Evolutionary conservation across 192 early-diverging fungal genomes (phyloP).

Genomic region (Podila epigama): DNA sequence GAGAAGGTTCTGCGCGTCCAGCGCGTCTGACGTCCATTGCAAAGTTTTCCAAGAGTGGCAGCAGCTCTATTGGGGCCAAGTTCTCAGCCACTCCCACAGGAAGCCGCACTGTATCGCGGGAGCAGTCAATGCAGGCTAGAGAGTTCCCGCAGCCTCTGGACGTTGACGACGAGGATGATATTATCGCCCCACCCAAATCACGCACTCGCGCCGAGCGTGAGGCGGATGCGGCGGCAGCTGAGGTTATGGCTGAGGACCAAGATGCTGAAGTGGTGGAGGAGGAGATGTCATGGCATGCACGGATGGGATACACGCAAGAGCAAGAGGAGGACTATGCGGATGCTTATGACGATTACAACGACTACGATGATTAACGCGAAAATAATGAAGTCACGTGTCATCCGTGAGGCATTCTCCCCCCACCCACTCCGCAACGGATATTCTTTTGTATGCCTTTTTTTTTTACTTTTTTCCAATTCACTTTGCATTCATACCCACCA

Average conservation of each 20-base stretch:
- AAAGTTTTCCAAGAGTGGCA: constrained; percentile 41
- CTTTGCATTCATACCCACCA: too few relatives aligned
- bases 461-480: too few relatives aligned
- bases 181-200: constrained; percentile 44
- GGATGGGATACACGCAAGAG: constrained; percentile 23
- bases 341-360: constrained; percentile 44
- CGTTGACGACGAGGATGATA: constrained; percentile 55
- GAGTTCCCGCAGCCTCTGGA: constrained; percentile 38
- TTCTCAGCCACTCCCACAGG: constrained; percentile 36
- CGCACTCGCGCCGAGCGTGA: constrained; percentile 31
- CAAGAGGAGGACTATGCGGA: constrained; percentile 31
- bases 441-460: too few relatives aligned
- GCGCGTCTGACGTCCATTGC: constrained; percentile 55
- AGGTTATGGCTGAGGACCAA: constrained; percentile 35
- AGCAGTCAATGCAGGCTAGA: constrained; percentile 40
- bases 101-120: constrained; percentile 44
- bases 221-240: constrained; percentile 32
- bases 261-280: constrained; percentile 57
- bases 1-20: constrained; percentile 57
- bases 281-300: constrained; percentile 36
- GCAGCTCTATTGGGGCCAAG: constrained; percentile 34
- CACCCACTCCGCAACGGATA: too few relatives aligned
- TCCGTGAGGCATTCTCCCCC: too few relatives aligned
- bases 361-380: constrained; percentile 23
- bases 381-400: too few relatives aligned